These are phyloP conservation scores for Clavispora phyllophila DNA, from an alignment of 805 yeast genomes.

Conservation along the genomic window DNA sequence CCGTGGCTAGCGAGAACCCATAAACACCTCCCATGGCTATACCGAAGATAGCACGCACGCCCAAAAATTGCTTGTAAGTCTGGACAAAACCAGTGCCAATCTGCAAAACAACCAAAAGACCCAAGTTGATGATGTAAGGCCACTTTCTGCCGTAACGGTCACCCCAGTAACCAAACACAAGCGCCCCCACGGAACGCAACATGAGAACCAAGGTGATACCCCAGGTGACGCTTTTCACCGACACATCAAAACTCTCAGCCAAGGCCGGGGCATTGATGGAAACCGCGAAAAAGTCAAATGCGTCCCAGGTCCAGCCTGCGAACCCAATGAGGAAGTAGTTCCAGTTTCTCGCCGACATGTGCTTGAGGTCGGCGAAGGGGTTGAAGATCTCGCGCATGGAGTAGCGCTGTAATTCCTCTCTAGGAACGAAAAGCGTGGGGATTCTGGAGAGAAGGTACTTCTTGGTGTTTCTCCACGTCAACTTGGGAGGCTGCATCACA, in stretches of 20 bases:
- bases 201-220: constrained; percentile 66
- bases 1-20: constrained; percentile 61
- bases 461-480: constrained; percentile 24
- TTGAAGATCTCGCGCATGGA: constrained; percentile 44
- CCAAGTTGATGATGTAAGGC: constrained; percentile 47
- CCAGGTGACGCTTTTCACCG: constrained; percentile 56
- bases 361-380: constrained; percentile 39
- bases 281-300: constrained; percentile 58
- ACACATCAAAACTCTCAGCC: constrained; percentile 40
- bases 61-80: constrained; percentile 53
- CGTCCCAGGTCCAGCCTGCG: constrained; percentile 61
- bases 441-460: constrained; percentile 42
- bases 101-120: constrained; percentile 47
- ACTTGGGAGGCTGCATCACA: constrained; percentile 23
- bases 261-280: constrained; percentile 46
- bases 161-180: constrained; percentile 54
- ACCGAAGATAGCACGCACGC: constrained; percentile 60
- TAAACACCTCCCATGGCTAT: constrained; percentile 69
- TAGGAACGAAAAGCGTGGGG: constrained; percentile 44
- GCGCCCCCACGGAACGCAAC: constrained; percentile 64
- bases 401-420: constrained; percentile 32
- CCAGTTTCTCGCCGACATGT: constrained; percentile 38
- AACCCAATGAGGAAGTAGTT: constrained; percentile 49
- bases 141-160: constrained; percentile 59
- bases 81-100: constrained; percentile 61